Conservation (phyloP, 163 green algal species). For the Chlorella variabilis region DNA sequence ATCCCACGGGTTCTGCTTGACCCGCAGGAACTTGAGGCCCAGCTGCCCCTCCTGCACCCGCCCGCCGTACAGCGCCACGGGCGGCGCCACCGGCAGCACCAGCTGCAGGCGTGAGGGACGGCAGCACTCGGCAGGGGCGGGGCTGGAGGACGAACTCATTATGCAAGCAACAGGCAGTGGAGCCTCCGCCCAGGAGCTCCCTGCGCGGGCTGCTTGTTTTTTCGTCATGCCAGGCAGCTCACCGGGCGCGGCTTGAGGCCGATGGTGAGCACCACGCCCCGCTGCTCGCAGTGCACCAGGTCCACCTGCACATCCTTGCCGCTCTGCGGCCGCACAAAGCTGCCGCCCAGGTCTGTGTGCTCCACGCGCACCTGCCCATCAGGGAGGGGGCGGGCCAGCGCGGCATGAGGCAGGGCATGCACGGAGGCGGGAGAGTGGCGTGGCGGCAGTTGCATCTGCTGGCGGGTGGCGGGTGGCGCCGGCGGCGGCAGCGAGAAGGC, state of each 20-base stretch:
- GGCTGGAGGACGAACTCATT: too few species aligned
- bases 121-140: too few species aligned
- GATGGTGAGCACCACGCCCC: slow-evolving; percentile 19
- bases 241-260: slow-evolving; percentile 31
- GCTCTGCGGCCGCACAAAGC: slow-evolving; percentile 26
- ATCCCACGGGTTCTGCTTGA: slow-evolving; percentile 41
- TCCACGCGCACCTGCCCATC: slow-evolving; percentile 44
- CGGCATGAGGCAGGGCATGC: not conserved
- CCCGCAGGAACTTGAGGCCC: slow-evolving; percentile 48
- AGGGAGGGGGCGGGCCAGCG: too few species aligned
- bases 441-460: too few species aligned
- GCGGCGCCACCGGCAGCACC: slow-evolving; percentile 34
- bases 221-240: too few species aligned
- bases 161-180: too few species aligned
- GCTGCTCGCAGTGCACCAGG: slow-evolving; percentile 4
- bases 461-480: too few species aligned
- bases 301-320: slow-evolving; percentile 34
- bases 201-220: too few species aligned
- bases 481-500: not conserved
- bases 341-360: slow-evolving; percentile 43
- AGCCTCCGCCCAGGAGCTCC: too few species aligned
- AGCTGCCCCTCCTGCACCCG: slow-evolving; percentile 47
- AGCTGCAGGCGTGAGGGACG: too few species aligned
- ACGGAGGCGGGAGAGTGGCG: not conserved
- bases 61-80: slow-evolving; percentile 39